These are phyloP conservation scores for Fraxinus xanthoxyloides DNA, from an alignment of 305 asterid species.

Conservation along the genomic window DNA sequence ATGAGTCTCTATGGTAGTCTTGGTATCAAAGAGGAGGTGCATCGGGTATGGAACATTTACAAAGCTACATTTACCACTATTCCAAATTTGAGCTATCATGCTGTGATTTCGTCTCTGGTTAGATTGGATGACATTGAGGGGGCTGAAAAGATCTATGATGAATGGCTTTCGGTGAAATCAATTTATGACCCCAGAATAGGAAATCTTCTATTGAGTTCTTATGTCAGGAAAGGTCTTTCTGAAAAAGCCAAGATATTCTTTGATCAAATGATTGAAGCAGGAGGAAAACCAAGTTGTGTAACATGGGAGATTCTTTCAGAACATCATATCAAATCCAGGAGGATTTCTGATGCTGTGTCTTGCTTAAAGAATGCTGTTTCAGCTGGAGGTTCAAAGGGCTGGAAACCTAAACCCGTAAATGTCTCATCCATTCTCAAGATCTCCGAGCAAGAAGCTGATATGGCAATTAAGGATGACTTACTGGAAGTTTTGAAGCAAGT, in stretches of 20 bases:
- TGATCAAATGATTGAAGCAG: conserved; percentile 58
- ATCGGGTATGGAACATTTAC: conserved; percentile 69
- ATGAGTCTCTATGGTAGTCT: conserved; percentile 67
- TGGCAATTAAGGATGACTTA: conserved; percentile 45
- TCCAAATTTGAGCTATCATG: conserved; percentile 70
- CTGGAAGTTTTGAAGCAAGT: conserved; percentile 46
- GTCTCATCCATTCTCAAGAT: conserved; percentile 51
- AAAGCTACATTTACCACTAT: conserved; percentile 49
- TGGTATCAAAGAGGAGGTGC: conserved; percentile 69
- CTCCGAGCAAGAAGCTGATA: conserved; percentile 53
- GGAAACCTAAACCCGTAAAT: conserved; percentile 71
- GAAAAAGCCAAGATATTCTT: conserved; percentile 56
- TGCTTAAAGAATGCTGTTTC: conserved; percentile 64
- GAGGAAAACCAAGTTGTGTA: conserved; percentile 71
- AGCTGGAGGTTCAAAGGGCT: conserved; percentile 52
- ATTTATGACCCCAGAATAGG: conserved; percentile 69
- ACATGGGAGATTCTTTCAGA: conserved; percentile 89
- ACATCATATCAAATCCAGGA: conserved; percentile 49
- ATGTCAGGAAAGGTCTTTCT: conserved; percentile 59
- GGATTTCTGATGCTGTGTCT: conserved; percentile 66
- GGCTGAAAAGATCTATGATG: conserved; percentile 70
- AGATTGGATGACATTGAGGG: conserved; percentile 67
- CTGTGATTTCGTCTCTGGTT: conserved; percentile 61
- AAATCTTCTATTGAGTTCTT: conserved; percentile 60
- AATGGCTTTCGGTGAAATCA: conserved; percentile 68